Evolutionary conservation across 1,284 basidiomycete species (phyloP).

Genomic region (Trichosporon inkin): DNA sequence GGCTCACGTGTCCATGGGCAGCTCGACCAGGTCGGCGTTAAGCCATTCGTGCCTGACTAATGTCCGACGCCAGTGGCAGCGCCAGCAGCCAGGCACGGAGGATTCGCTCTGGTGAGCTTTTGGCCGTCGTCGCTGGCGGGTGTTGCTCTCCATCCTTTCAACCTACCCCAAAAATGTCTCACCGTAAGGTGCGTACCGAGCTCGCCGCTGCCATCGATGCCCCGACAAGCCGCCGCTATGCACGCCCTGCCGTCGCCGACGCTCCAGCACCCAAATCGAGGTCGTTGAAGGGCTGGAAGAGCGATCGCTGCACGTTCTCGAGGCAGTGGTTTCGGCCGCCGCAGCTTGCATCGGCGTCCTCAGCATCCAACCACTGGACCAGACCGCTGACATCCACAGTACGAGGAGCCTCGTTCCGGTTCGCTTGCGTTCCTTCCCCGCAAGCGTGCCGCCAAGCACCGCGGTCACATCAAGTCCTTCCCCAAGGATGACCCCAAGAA

Average conservation of each 20-base stretch:
- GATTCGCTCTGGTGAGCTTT: neutral
- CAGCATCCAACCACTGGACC: neutral
- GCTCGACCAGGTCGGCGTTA: neutral
- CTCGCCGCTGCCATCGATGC: neutral
- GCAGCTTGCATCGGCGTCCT: neutral
- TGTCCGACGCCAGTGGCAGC: neutral
- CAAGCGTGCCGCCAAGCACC: constrained; percentile 91
- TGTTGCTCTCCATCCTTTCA: constrained; percentile 19
- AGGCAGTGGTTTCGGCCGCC: too few relatives aligned
- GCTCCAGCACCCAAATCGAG: neutral
- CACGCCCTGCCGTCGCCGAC: neutral
- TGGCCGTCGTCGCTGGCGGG: neutral
- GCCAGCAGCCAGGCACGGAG: neutral
- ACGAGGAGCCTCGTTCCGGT: constrained; percentile 91
- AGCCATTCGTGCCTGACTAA: neutral
- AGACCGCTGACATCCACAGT: constrained; percentile 54
- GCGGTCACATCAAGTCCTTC: constrained; percentile 98
- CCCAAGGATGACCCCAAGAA: constrained; percentile 99
- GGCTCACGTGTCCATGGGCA: neutral
- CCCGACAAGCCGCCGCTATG: neutral
- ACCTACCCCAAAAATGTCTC: constrained; percentile 41
- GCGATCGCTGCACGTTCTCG: neutral
- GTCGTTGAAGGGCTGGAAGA: neutral
- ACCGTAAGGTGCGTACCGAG: constrained; percentile 40
- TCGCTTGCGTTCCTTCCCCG: constrained; percentile 76